Evolutionary conservation across 495 filamentous ascomycete species (phyloP).

Genomic region (Trichoderma reesei): DNA sequence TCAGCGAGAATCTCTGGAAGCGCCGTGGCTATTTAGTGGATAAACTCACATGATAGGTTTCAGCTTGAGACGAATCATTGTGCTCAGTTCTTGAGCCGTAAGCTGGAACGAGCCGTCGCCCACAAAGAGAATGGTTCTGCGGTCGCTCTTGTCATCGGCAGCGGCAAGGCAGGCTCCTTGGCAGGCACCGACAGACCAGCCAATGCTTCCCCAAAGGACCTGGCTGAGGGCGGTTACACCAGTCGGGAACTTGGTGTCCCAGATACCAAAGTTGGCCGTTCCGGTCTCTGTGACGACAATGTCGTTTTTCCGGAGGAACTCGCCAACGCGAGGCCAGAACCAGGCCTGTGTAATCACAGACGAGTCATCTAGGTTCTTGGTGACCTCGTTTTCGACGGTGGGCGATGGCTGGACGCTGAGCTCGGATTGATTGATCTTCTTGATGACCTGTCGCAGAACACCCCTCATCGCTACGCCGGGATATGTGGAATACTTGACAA

Average conservation of each 20-base stretch:
- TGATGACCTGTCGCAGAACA: slow-evolving; percentile 65
- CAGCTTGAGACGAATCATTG: slow-evolving; percentile 69
- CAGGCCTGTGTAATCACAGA: slow-evolving; percentile 67
- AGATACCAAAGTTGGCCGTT: slow-evolving; percentile 83
- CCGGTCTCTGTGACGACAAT: slow-evolving; percentile 84
- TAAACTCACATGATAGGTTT: slow-evolving; percentile 64
- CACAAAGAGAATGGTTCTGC: slow-evolving; percentile 71
- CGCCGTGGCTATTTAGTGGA: neutral
- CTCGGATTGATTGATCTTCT: slow-evolving; percentile 48
- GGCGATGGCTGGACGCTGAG: slow-evolving; percentile 37
- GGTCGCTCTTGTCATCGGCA: slow-evolving; percentile 43
- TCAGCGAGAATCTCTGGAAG: neutral
- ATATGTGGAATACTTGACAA: slow-evolving; percentile 73
- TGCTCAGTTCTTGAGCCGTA: slow-evolving; percentile 76
- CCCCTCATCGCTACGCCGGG: slow-evolving; percentile 78
- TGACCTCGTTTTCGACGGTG: slow-evolving; percentile 47
- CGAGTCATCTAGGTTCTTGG: slow-evolving; percentile 40
- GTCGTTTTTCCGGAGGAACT: slow-evolving; percentile 67
- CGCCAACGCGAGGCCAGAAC: slow-evolving; percentile 75
- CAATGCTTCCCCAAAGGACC: slow-evolving; percentile 84
- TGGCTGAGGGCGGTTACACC: slow-evolving; percentile 70
- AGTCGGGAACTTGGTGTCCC: slow-evolving; percentile 73
- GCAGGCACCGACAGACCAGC: slow-evolving; percentile 67
- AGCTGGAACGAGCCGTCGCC: slow-evolving; percentile 84
- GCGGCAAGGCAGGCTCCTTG: slow-evolving; percentile 67